Conservation (phyloP, 768 basidiomycete species). For the Boletus pseudo-olivaceus region DNA sequence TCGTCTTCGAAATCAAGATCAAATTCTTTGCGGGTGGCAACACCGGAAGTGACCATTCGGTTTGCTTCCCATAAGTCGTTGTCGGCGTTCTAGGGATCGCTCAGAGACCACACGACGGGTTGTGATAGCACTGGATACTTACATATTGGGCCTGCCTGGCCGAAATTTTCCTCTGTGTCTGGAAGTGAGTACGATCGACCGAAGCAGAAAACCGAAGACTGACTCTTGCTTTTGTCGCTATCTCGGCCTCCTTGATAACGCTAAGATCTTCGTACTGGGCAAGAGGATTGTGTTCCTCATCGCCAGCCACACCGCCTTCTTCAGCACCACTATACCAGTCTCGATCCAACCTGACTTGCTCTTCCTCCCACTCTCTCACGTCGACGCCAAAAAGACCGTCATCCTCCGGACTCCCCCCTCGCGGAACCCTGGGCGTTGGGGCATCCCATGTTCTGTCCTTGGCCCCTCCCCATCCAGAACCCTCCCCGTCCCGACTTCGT, state of each 20-base stretch:
- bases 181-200: slow-evolving; percentile 15
- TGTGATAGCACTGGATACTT: slow-evolving; percentile 27
- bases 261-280: slow-evolving; percentile 89
- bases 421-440: slow-evolving; percentile 67
- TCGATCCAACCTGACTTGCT: slow-evolving; percentile 85
- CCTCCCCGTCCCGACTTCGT: slow-evolving; percentile 48
- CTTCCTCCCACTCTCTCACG: slow-evolving; percentile 94
- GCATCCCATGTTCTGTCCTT: slow-evolving; percentile 71
- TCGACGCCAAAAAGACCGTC: slow-evolving; percentile 64
- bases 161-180: slow-evolving; percentile 73
- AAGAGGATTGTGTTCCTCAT: slow-evolving; percentile 91
- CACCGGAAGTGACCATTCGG: slow-evolving; percentile 94
- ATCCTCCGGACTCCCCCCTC: slow-evolving; percentile 70
- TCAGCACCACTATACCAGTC: slow-evolving; percentile 97
- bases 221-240: slow-evolving; percentile 72
- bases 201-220: slow-evolving; percentile 21
- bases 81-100: slow-evolving; percentile 74
- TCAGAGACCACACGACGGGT: slow-evolving; percentile 16
- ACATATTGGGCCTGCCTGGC: slow-evolving; percentile 97
- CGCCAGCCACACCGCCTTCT: slow-evolving; percentile 79
- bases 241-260: slow-evolving; percentile 64
- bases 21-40: slow-evolving; percentile 80
- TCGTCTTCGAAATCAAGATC: slow-evolving; percentile 97
- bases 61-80: slow-evolving; percentile 99
- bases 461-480: slow-evolving; percentile 60